These are phyloP conservation scores for Hygrophorus pudorinus DNA, from an alignment of 768 basidiomycete species.

Conservation along the genomic window DNA sequence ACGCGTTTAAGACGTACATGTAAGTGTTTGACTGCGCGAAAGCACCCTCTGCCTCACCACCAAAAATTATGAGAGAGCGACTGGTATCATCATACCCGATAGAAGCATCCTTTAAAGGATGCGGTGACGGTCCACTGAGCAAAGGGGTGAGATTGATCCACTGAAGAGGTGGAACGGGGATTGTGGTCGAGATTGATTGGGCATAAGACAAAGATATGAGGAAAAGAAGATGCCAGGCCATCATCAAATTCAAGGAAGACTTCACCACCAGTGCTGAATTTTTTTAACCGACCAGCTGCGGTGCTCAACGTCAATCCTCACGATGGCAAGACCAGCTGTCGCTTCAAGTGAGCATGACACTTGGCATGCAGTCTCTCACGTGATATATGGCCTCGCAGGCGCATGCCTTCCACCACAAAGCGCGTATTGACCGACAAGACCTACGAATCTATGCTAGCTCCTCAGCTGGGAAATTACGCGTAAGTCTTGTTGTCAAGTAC, in stretches of 20 bases:
- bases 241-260: slow-evolving; percentile 18
- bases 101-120: slow-evolving; percentile 59
- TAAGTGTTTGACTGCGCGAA: slow-evolving; percentile 56
- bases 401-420: neutral
- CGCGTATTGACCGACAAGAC: slow-evolving; percentile 2
- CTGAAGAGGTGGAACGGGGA: slow-evolving; percentile 54
- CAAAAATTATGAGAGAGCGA: slow-evolving; percentile 60
- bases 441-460: neutral
- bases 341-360: no score
- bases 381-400: neutral
- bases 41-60: slow-evolving; percentile 61
- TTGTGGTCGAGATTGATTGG: slow-evolving; percentile 42
- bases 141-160: slow-evolving; percentile 64
- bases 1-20: slow-evolving; percentile 34
- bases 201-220: slow-evolving; percentile 19
- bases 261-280: no score
- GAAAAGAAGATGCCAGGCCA: slow-evolving; percentile 16
- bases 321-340: neutral
- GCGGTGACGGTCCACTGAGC: slow-evolving; percentile 46
- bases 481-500: neutral
- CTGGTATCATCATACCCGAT: slow-evolving; percentile 52
- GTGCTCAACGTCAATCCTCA: neutral
- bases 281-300: no score
- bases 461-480: slow-evolving; percentile 6
- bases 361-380: no score